Conservation (phyloP, 768 basidiomycete genomes). For the Cystobasidium tubakii region DNA sequence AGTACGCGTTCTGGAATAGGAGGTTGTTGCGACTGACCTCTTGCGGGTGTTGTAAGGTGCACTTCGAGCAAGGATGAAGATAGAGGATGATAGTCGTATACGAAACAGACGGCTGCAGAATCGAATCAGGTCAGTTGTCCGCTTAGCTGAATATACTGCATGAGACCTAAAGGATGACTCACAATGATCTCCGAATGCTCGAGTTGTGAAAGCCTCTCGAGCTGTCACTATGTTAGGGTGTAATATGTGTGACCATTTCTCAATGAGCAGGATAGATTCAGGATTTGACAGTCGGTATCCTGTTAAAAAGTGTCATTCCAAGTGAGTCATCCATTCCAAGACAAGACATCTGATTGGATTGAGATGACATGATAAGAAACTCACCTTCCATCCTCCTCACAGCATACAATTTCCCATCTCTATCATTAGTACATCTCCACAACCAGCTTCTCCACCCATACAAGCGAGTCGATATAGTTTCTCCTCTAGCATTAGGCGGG, state of each 20-base stretch:
- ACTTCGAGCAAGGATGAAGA: conserved; percentile 70
- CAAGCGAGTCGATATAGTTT: conserved; percentile 66
- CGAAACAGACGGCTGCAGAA: conserved; percentile 72
- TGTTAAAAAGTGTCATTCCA: too few species aligned
- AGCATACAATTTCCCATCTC: conserved; percentile 70
- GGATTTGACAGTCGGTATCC: conserved; percentile 62
- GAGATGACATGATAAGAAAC: conserved; percentile 41
- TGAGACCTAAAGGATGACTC: too few species aligned
- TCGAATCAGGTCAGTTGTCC: too few species aligned
- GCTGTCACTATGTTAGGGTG: conserved; percentile 81
- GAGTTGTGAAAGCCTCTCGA: conserved; percentile 89
- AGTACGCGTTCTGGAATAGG: conserved; percentile 69
- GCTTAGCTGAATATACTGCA: too few species aligned
- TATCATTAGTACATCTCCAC: conserved; percentile 70
- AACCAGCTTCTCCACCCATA: conserved; percentile 78
- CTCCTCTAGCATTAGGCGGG: conserved; percentile 43
- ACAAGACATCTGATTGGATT: too few species aligned
- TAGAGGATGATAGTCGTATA: conserved; percentile 80
- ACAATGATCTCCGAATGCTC: conserved; percentile 89
- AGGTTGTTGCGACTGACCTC: conserved; percentile 49
- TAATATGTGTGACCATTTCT: conserved; percentile 72
- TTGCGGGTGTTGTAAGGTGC: conserved; percentile 51
- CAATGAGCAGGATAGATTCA: conserved; percentile 71
- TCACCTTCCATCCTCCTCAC: conserved; percentile 81
- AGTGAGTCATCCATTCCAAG: too few species aligned